Conservation (phyloP, 2,329 filamentous ascomycete genomes). For the Fusarium sp. region DNA sequence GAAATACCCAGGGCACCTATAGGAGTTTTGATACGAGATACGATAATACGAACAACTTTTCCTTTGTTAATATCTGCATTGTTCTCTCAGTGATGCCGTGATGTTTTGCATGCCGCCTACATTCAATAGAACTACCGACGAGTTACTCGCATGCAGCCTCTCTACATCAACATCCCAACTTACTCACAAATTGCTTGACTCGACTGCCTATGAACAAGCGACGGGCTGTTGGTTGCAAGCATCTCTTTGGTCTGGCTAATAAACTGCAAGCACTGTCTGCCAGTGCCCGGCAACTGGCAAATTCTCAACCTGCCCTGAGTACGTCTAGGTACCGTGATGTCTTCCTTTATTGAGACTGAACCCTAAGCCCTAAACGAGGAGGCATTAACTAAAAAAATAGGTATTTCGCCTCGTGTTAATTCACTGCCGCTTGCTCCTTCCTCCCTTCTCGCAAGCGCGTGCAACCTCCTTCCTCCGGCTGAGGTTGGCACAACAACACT, state of each 20-base stretch:
- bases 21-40: background rate
- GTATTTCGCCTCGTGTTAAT: background rate
- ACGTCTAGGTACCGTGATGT: background rate
- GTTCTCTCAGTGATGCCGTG: too few relatives aligned
- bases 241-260: background rate
- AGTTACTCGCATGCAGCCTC: background rate
- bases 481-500: background rate
- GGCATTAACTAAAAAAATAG: background rate
- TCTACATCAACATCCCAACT: background rate
- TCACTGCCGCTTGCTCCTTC: background rate
- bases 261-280: background rate
- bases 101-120: background rate
- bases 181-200: background rate
- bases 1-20: background rate
- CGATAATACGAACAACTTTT: background rate
- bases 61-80: background rate
- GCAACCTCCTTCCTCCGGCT: background rate
- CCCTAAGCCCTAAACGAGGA: background rate
- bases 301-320: background rate
- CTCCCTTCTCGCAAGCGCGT: background rate
- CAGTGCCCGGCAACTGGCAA: background rate
- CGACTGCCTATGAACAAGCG: background rate
- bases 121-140: background rate
- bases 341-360: background rate
- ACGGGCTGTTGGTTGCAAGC: background rate